Evolutionary conservation across 2,329 filamentous ascomycete genomes (phyloP).

Genomic region (Chalaropsis ovoidea): DNA sequence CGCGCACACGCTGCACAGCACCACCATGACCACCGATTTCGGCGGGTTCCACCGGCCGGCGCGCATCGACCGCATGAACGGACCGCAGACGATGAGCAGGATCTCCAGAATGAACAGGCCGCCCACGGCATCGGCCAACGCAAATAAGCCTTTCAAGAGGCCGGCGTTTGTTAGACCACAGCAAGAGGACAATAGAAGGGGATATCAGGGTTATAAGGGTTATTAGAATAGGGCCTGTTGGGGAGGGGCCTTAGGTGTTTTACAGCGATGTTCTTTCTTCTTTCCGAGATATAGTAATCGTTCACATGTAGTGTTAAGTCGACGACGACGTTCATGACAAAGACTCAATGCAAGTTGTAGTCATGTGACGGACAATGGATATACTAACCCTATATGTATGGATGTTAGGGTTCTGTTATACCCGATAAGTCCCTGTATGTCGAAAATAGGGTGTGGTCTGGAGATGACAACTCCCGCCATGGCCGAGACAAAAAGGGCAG

Average conservation of each 20-base stretch:
- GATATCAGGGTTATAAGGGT: not conserved
- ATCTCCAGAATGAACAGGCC: constrained; percentile 41
- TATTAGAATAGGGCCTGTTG: not conserved
- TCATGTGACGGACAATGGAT: too few relatives aligned
- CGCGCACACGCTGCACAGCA: constrained; percentile 41
- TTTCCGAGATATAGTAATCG: too few relatives aligned
- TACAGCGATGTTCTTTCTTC: not conserved
- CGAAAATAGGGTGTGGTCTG: too few relatives aligned
- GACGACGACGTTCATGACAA: too few relatives aligned
- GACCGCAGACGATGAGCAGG: constrained; percentile 31
- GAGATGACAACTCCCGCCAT: too few relatives aligned
- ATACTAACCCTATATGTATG: too few relatives aligned
- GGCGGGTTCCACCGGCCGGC: constrained; percentile 38
- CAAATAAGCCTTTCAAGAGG: constrained; percentile 48
- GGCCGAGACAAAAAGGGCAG: not conserved
- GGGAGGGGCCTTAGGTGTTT: not conserved
- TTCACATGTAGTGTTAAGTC: too few relatives aligned
- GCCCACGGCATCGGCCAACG: not conserved
- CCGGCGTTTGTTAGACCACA: constrained; percentile 36
- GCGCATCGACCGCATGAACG: constrained; percentile 30
- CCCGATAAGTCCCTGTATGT: too few relatives aligned
- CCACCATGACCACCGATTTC: constrained; percentile 39
- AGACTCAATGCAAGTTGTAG: too few relatives aligned
- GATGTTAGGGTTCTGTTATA: too few relatives aligned
- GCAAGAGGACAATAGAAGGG: not conserved